Evolutionary conservation across 495 filamentous ascomycete genomes (phyloP).

Genomic region (Penicillium cinerascens): DNA sequence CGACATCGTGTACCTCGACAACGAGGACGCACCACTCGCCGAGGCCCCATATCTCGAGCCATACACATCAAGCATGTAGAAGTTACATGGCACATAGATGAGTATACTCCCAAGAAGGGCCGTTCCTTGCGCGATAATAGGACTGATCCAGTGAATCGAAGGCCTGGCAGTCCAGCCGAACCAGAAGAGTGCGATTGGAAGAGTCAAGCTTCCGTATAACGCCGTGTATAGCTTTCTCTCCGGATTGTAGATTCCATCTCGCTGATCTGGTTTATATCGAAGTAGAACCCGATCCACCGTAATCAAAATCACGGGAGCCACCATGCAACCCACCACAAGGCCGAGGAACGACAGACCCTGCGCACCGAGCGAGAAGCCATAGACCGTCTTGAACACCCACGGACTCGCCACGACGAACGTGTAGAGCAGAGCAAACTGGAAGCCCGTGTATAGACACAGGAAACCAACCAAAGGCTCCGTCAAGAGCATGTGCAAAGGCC

Average conservation of each 20-base stretch:
- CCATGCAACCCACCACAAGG: conserved; percentile 4
- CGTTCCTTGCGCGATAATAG: conserved; percentile 25
- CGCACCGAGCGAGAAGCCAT: conserved; percentile 24
- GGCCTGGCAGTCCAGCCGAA: conserved; percentile 46
- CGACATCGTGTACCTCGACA: conserved; percentile 56
- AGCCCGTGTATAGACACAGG: conserved; percentile 37
- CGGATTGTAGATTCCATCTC: conserved; percentile 10
- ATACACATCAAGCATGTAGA: conserved; percentile 60
- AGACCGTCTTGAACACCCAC: conserved; percentile 33
- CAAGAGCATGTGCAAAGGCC: conserved; percentile 56
- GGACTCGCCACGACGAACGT: conserved; percentile 32
- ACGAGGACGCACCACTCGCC: conserved; percentile 58
- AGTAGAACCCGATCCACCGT: conserved; percentile 15
- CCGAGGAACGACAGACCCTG: conserved; percentile 23
- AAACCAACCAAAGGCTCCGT: conserved; percentile 59
- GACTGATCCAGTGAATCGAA: conserved; percentile 50
- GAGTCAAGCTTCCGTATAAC: conserved; percentile 39
- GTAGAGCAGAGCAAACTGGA: conserved; percentile 46
- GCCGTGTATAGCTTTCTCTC: conserved; percentile 45
- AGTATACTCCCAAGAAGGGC: conserved; percentile 13
- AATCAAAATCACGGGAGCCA: conserved; percentile 17
- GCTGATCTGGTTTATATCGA: conserved; percentile 7
- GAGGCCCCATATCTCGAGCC: conserved; percentile 53
- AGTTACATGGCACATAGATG: conserved; percentile 17
- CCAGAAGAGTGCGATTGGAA: conserved; percentile 48